Conservation (phyloP, 208 protist species). For the Wallacemonas sp. region DNA sequence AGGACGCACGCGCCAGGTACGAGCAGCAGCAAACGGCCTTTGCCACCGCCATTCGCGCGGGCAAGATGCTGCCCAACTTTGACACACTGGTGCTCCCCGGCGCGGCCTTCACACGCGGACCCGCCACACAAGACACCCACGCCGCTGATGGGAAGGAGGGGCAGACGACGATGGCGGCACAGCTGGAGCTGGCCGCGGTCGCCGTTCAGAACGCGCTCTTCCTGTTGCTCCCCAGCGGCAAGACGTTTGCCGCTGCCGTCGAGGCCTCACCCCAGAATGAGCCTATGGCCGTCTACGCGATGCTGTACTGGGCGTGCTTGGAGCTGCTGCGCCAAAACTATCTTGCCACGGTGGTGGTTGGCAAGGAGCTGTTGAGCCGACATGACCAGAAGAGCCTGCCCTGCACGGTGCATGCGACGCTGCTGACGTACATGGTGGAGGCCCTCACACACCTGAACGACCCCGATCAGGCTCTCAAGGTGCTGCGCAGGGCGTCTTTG, state of each 20-base stretch:
- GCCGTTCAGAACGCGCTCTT: conserved; percentile 84
- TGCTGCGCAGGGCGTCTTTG: conserved; percentile 64
- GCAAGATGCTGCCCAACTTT: conserved; percentile 75
- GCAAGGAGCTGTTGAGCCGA: conserved; percentile 62
- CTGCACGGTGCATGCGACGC: conserved; percentile 60
- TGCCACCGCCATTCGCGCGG: conserved; percentile 57
- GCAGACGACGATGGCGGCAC: conserved; percentile 17
- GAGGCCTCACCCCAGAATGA: conserved; percentile 64
- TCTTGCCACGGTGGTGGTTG: conserved; percentile 59
- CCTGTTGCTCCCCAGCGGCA: conserved; percentile 62
- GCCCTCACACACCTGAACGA: conserved; percentile 85
- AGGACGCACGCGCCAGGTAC: conserved; percentile 51
- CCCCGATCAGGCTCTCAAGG: conserved; percentile 62
- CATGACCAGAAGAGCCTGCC: conserved; percentile 61
- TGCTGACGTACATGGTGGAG: conserved; percentile 83
- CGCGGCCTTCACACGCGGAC: conserved; percentile 41
- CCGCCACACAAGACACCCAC: conserved; percentile 5
- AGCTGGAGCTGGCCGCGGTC: conserved; percentile 50
- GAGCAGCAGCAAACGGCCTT: conserved; percentile 70
- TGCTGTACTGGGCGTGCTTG: conserved; percentile 77
- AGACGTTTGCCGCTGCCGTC: conserved; percentile 48
- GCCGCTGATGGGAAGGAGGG: conserved; percentile 17
- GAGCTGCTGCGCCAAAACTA: conserved; percentile 82
- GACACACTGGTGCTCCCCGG: conserved; percentile 79
- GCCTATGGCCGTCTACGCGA: conserved; percentile 59